Evolutionary conservation across 306 rosid species (phyloP).

Genomic region (Quillaja saponaria): DNA sequence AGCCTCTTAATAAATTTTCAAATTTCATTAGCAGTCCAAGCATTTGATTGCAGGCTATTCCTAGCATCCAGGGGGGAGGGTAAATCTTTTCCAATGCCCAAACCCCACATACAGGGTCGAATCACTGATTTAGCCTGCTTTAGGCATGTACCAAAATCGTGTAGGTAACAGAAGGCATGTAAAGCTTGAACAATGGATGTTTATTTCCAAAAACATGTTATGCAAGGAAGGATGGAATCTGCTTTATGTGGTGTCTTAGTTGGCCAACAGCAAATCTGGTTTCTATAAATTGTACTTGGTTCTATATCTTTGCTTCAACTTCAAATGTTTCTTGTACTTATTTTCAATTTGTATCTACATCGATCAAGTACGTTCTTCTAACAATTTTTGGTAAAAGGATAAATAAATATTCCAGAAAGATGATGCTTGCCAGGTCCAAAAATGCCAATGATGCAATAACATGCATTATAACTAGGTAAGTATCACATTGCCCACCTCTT

Average conservation of each 20-base stretch:
- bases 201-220: no score
- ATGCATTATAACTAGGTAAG: slow-evolving; percentile 25
- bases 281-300: background rate
- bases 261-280: no score
- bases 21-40: background rate
- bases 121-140: no score
- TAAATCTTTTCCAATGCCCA: no score
- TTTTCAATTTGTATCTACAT: slow-evolving; percentile 6
- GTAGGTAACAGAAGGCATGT: no score
- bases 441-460: slow-evolving; percentile 24
- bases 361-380: slow-evolving; percentile 1
- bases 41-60: no score
- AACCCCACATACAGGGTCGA: no score
- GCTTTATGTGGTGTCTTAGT: no score
- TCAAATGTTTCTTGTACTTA: slow-evolving; percentile 1
- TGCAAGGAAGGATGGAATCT: no score
- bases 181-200: no score
- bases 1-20: slow-evolving; percentile 35
- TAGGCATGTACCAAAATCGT: no score
- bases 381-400: background rate
- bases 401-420: slow-evolving; percentile 28
- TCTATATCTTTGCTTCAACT: background rate
- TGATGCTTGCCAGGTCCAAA: slow-evolving; percentile 17
- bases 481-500: slow-evolving; percentile 69
- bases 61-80: no score